Conservation (phyloP, 805 yeast genomes). For the Candida boleticola region DNA sequence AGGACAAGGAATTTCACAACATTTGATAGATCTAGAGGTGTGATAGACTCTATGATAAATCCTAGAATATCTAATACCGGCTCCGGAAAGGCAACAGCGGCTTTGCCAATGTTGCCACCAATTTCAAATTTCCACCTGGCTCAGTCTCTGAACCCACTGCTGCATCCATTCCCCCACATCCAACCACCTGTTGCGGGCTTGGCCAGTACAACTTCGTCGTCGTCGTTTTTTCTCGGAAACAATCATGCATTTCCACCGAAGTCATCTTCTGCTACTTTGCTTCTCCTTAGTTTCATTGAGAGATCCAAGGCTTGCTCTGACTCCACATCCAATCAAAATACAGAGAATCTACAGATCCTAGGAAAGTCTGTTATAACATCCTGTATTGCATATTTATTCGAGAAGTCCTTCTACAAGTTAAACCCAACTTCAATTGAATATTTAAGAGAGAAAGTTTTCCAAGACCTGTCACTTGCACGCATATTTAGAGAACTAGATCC, state of each 20-base stretch:
- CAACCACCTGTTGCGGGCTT: neutral
- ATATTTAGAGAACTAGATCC: slow-evolving; percentile 49
- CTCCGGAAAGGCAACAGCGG: neutral
- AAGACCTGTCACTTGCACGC: slow-evolving; percentile 40
- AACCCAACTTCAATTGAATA: slow-evolving; percentile 55
- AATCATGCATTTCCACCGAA: neutral
- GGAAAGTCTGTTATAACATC: slow-evolving; percentile 58
- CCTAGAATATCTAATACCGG: slow-evolving; percentile 26
- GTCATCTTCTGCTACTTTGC: neutral
- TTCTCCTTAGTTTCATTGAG: slow-evolving; percentile 42
- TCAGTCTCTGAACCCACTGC: neutral
- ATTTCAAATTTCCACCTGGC: neutral
- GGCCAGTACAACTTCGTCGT: slow-evolving; percentile 1
- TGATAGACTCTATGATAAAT: slow-evolving; percentile 46
- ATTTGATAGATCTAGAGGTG: slow-evolving; percentile 42
- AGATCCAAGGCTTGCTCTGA: slow-evolving; percentile 63
- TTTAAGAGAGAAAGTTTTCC: slow-evolving; percentile 43
- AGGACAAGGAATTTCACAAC: slow-evolving; percentile 24
- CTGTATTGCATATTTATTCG: slow-evolving; percentile 60
- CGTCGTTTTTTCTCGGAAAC: neutral
- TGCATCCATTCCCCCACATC: neutral
- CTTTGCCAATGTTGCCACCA: neutral
- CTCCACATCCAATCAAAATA: slow-evolving; percentile 27
- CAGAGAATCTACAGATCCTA: slow-evolving; percentile 50
- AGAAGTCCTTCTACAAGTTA: slow-evolving; percentile 55